Percentiles rank a stretch among this genome's conserved stretches.
Conservation (phyloP, 2,329 filamentous ascomycete species). For the Byssoonygena ceratinophila region DNA sequence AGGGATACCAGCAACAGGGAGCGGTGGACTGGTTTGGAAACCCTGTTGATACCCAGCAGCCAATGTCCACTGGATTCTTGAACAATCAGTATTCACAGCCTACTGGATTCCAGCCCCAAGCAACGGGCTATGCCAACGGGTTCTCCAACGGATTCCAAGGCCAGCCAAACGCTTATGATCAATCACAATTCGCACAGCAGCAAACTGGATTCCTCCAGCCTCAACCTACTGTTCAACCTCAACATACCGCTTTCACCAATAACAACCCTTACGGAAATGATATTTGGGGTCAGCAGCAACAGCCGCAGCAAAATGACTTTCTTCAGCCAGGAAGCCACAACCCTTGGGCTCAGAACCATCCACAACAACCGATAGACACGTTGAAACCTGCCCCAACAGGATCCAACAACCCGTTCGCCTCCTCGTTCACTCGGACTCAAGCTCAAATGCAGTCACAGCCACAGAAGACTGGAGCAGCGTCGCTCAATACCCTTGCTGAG, state of each 20-base stretch:
- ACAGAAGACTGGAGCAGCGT: constrained; percentile 52
- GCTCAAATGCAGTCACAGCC: constrained; percentile 40
- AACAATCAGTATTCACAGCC: constrained; percentile 64
- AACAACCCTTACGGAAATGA: constrained; percentile 48
- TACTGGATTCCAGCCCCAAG: constrained; percentile 56
- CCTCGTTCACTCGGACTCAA: constrained; percentile 52
- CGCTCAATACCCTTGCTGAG: constrained; percentile 66
- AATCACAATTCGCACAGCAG: constrained; percentile 37
- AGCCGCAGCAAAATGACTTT: constrained; percentile 45
- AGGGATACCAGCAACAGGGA: constrained; percentile 93
- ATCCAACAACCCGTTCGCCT: constrained; percentile 94
- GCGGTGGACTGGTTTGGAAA: constrained; percentile 97
- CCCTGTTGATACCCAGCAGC: constrained; percentile 66
- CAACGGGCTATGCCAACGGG: constrained; percentile 58
- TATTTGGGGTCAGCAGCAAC: constrained; percentile 39
- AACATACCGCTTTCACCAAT: constrained; percentile 48
- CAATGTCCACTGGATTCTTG: constrained; percentile 57
- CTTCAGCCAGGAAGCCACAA: constrained; percentile 81
- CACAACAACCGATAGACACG: constrained; percentile 45
- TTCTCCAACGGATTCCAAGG: constrained; percentile 58
- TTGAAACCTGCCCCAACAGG: constrained; percentile 79
- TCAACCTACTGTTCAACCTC: constrained; percentile 45
- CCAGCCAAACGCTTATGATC: constrained; percentile 61
- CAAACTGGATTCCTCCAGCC: constrained; percentile 31
- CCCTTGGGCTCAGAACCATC: constrained; percentile 65